phyloP scores from a whole-genome alignment of 2,329 filamentous ascomycete species.

The Pseudogymnoascus sp. region DNA sequence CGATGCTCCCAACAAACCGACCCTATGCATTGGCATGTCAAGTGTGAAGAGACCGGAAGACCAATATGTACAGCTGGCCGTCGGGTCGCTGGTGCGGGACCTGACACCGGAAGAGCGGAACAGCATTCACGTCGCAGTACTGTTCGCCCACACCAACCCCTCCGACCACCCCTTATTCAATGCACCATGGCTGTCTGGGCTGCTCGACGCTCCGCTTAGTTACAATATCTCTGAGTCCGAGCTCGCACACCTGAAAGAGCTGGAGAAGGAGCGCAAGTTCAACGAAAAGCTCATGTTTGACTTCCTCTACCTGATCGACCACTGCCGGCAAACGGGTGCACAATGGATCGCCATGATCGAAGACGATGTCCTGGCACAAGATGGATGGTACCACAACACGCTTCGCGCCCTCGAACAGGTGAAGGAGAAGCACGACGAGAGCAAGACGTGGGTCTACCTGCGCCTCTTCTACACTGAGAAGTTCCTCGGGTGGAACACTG shows the following conservation, averaged over 20 bases:
- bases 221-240: slow-evolving; percentile 21
- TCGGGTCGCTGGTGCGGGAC: slow-evolving; percentile 27
- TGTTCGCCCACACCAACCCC: slow-evolving; percentile 32
- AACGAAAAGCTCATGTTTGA: slow-evolving; percentile 30
- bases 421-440: slow-evolving; percentile 20
- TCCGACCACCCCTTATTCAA: slow-evolving; percentile 28
- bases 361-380: slow-evolving; percentile 32
- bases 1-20: background rate
- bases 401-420: slow-evolving; percentile 25
- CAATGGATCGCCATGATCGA: slow-evolving; percentile 33
- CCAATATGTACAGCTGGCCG: slow-evolving; percentile 14
- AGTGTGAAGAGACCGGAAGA: slow-evolving; percentile 13
- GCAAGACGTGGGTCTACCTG: slow-evolving; percentile 26
- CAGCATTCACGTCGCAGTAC: slow-evolving; percentile 29
- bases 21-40: slow-evolving; percentile 15
- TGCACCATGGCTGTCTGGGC: slow-evolving; percentile 26
- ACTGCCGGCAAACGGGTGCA: slow-evolving; percentile 25
- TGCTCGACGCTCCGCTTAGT: slow-evolving; percentile 31
- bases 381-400: slow-evolving; percentile 30
- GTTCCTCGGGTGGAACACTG: slow-evolving; percentile 34
- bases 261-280: slow-evolving; percentile 18
- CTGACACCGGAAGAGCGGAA: slow-evolving; percentile 28
- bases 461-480: slow-evolving; percentile 35
- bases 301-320: slow-evolving; percentile 27
- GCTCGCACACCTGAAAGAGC: background rate